Percentiles rank a stretch among this genome's conserved stretches.
These are phyloP conservation scores for Colletotrichum navitas DNA, from an alignment of 2,329 filamentous ascomycete genomes.

Conservation along the genomic window DNA sequence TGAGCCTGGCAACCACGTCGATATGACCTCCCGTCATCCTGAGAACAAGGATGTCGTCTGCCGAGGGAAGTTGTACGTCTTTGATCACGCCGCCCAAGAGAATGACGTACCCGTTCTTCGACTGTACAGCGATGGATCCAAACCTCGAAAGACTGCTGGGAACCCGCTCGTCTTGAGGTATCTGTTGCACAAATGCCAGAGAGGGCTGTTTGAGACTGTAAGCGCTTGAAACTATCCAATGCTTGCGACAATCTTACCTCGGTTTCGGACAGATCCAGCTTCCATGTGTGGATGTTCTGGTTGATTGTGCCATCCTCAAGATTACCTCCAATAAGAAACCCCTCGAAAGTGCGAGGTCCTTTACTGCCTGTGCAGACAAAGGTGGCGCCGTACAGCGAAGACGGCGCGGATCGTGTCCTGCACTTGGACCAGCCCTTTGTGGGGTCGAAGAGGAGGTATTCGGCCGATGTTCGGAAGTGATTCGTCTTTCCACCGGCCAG, in stretches of 20 bases:
- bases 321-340: slow-evolving; percentile 81
- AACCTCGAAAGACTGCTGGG: slow-evolving; percentile 52
- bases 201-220: slow-evolving; percentile 9
- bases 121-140: slow-evolving; percentile 55
- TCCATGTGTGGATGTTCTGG: slow-evolving; percentile 75
- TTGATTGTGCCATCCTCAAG: slow-evolving; percentile 72
- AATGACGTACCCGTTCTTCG: slow-evolving; percentile 46
- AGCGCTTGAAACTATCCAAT: background rate
- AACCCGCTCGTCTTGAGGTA: background rate
- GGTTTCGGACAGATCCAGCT: slow-evolving; percentile 56
- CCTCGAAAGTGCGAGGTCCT: slow-evolving; percentile 57
- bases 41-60: slow-evolving; percentile 65
- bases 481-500: slow-evolving; percentile 73
- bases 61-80: slow-evolving; percentile 56
- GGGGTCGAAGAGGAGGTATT: slow-evolving; percentile 66
- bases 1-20: slow-evolving; percentile 56
- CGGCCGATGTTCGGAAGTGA: slow-evolving; percentile 60
- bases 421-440: slow-evolving; percentile 62
- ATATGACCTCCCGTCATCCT: slow-evolving; percentile 43
- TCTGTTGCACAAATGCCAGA: slow-evolving; percentile 14
- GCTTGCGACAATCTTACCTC: slow-evolving; percentile 50
- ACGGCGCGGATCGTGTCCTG: slow-evolving; percentile 49
- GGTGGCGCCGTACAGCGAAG: slow-evolving; percentile 59
- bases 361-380: slow-evolving; percentile 49
- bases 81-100: slow-evolving; percentile 60